phyloP scores from a whole-genome alignment of 139 green algal species.

The Asterochloris sp. region DNA sequence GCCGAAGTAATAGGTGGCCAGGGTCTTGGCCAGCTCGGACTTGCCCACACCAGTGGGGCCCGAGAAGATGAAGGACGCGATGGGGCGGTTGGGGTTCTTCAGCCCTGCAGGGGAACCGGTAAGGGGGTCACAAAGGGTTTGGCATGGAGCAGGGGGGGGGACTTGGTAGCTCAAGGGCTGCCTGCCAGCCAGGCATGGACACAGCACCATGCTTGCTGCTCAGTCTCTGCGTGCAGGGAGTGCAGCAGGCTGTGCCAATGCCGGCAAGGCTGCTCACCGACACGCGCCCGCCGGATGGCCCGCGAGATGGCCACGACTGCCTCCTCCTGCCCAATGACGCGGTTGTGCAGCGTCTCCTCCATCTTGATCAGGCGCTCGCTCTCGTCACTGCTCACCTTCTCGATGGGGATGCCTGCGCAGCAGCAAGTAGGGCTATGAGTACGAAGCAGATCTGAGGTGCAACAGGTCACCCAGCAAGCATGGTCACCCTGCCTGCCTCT shows the following conservation, averaged over 20 bases:
- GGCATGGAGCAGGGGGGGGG: no score
- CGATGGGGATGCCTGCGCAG: slow-evolving; percentile 62
- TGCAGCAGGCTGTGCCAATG: no score
- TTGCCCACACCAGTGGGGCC: slow-evolving; percentile 88
- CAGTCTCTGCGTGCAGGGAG: no score
- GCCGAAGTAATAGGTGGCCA: slow-evolving; percentile 98
- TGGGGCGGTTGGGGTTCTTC: slow-evolving; percentile 98
- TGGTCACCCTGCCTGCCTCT: no score
- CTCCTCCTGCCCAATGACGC: slow-evolving; percentile 97
- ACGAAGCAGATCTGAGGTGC: no score
- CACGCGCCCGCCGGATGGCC: slow-evolving; percentile 87
- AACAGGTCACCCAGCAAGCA: no score
- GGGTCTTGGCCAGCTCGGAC: slow-evolving; percentile 98
- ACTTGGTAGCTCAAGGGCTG: no score
- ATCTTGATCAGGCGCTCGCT: slow-evolving; percentile 96
- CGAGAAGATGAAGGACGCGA: slow-evolving; percentile 97
- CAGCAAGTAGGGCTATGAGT: no score
- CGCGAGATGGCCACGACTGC: slow-evolving; percentile 85
- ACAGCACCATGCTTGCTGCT: no score
- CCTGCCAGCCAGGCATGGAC: no score
- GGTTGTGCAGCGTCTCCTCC: slow-evolving; percentile 94
- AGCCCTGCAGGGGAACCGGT: slow-evolving; percentile 76
- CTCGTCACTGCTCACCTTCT: slow-evolving; percentile 92
- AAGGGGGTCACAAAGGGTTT: no score
- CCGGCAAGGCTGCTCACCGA: neutral